A percentile compares a stretch with the other conserved stretches of the same genome.
phyloP scores from a whole-genome alignment of 1,139 yeast genomes.

The Zygotorulaspora mrakii region DNA sequence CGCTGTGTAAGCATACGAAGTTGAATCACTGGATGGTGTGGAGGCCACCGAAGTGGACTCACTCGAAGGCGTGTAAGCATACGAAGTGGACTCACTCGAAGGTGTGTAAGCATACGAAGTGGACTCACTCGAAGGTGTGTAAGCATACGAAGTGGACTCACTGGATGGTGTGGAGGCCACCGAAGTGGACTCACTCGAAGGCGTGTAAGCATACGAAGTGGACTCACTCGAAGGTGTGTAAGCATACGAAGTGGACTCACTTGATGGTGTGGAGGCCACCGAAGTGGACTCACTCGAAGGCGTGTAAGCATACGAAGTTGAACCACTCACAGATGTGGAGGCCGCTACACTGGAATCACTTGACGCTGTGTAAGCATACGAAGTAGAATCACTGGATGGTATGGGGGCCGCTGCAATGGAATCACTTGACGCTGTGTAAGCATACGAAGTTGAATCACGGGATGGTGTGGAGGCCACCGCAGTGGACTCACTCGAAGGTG shows the following conservation, averaged over 20 bases:
- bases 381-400: constrained; percentile 11
- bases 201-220: neutral
- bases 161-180: too few species aligned
- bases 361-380: too few species aligned
- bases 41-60: constrained; percentile 3
- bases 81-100: neutral
- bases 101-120: neutral
- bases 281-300: neutral
- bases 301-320: too few species aligned
- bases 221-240: neutral
- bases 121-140: neutral
- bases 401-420: constrained; percentile 10
- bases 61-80: neutral
- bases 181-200: neutral
- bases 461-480: too few species aligned
- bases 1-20: constrained; percentile 4
- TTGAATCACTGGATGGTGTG: constrained; percentile 7
- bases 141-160: neutral
- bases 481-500: neutral
- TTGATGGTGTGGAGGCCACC: neutral
- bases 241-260: neutral
- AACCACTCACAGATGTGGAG: too few species aligned
- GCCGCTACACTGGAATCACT: too few species aligned
- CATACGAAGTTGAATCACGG: neutral
- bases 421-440: neutral